Conservation (phyloP, 805 yeast genomes). For the Metschnikowia colocasiae region DNA sequence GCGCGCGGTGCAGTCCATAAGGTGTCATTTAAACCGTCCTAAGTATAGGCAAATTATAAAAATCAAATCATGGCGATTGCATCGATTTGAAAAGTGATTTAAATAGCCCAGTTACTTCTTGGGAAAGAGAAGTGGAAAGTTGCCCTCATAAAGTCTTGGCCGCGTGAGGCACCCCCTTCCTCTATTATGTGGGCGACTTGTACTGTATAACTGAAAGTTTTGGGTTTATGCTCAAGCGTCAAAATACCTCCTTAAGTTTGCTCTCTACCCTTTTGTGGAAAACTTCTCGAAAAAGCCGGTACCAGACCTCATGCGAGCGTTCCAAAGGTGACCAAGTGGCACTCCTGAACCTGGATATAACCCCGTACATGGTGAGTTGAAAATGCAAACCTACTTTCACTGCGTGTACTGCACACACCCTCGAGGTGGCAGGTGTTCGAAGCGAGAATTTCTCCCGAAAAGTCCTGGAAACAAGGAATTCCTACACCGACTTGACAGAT, state of each 20-base stretch:
- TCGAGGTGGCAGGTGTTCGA: conserved; percentile 1
- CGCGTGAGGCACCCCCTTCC: too few species aligned
- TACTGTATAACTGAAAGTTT: too few species aligned
- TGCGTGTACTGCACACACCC: not conserved
- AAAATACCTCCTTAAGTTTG: too few species aligned
- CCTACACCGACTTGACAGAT: not conserved
- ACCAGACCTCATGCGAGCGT: not conserved
- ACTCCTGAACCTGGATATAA: conserved; percentile 1
- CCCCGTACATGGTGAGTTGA: not conserved
- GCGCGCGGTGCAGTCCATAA: not conserved
- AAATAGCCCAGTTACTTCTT: too few species aligned
- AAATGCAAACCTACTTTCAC: not conserved
- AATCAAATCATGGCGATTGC: not conserved
- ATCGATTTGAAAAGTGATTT: too few species aligned
- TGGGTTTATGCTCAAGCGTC: too few species aligned
- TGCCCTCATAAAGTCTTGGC: too few species aligned
- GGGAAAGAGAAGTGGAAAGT: too few species aligned
- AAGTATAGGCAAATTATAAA: not conserved
- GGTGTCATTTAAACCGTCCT: not conserved
- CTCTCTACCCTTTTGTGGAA: not conserved
- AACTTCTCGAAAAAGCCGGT: not conserved
- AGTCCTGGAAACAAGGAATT: not conserved
- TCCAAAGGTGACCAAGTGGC: not conserved
- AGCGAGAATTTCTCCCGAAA: conserved; percentile 1
- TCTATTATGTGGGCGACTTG: too few species aligned